Evolutionary conservation across 140 eudicot genomes (phyloP).

Genomic region (Senecio squalidus): DNA sequence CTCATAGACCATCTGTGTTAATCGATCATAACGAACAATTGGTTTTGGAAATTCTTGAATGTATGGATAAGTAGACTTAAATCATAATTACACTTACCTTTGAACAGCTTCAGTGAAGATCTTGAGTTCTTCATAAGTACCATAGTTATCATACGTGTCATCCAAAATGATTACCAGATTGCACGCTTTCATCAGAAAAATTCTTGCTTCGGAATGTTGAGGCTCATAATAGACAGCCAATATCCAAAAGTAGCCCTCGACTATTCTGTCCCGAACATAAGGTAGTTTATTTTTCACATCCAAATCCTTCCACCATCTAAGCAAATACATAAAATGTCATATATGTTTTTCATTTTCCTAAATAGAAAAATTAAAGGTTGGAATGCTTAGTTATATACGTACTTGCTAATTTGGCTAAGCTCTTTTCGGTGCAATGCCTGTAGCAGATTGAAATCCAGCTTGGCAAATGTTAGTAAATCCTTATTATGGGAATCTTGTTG

Average conservation of each 20-base stretch:
- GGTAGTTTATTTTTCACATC: slow-evolving; percentile 26
- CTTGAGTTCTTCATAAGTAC: no score
- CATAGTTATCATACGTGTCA: no score
- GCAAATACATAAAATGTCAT: no score
- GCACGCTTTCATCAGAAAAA: slow-evolving; percentile 19
- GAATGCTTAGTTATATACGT: no score
- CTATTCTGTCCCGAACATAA: slow-evolving; percentile 32
- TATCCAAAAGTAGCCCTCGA: slow-evolving; percentile 39
- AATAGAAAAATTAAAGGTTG: no score
- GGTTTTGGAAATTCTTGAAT: not conserved
- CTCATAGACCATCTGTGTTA: slow-evolving; percentile 21
- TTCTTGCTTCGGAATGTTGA: slow-evolving; percentile 23
- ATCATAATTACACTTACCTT: slow-evolving; percentile 15
- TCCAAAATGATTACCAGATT: slow-evolving; percentile 19
- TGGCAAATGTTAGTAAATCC: slow-evolving; percentile 27
- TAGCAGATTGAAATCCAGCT: slow-evolving; percentile 38
- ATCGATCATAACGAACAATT: not conserved
- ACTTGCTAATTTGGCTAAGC: slow-evolving; percentile 26
- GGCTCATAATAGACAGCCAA: slow-evolving; percentile 36
- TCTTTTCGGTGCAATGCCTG: slow-evolving; percentile 32
- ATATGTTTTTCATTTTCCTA: no score
- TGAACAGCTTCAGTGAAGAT: no score
- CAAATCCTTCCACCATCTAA: slow-evolving; percentile 35
- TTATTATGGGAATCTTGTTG: slow-evolving; percentile 15
- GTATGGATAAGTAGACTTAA: not conserved